phyloP scores from a whole-genome alignment of 371 early-diverging fungal species.

The Mortierella sp. region DNA sequence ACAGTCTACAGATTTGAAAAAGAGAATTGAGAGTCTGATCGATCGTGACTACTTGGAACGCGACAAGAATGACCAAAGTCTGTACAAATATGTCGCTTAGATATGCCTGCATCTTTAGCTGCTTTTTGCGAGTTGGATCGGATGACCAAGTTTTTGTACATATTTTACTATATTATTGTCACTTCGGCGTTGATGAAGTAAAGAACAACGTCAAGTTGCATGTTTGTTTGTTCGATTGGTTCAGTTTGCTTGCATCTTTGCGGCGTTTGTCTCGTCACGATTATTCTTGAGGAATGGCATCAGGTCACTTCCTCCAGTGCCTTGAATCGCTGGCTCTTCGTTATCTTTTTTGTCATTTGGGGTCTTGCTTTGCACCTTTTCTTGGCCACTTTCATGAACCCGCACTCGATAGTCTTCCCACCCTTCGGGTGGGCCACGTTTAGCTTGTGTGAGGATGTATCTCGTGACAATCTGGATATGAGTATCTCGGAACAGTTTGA shows the following conservation, averaged over 20 bases:
- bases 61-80: conserved; percentile 68
- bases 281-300: conserved; percentile 64
- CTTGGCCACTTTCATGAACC: background rate
- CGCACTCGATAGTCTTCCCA: conserved; percentile 49
- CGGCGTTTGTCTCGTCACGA: conserved; percentile 70
- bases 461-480: conserved; percentile 92
- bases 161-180: background rate
- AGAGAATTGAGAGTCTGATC: conserved; percentile 90
- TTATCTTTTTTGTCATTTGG: conserved; percentile 1
- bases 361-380: background rate
- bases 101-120: background rate
- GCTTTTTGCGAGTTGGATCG: background rate
- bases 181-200: background rate
- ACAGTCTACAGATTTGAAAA: conserved; percentile 83
- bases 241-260: conserved; percentile 20
- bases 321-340: conserved; percentile 21
- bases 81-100: conserved; percentile 72
- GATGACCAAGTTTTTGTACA: conserved; percentile 1
- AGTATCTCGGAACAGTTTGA: conserved; percentile 88
- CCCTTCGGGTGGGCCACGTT: conserved; percentile 69
- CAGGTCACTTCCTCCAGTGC: conserved; percentile 46
- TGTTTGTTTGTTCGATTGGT: background rate
- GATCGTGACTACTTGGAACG: conserved; percentile 93
- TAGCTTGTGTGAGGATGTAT: conserved; percentile 90
- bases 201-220: background rate